Percentiles rank a stretch among this genome's conserved stretches.
Conservation (phyloP, 1,284 basidiomycete species). For the Ceratobasidium sp. region DNA sequence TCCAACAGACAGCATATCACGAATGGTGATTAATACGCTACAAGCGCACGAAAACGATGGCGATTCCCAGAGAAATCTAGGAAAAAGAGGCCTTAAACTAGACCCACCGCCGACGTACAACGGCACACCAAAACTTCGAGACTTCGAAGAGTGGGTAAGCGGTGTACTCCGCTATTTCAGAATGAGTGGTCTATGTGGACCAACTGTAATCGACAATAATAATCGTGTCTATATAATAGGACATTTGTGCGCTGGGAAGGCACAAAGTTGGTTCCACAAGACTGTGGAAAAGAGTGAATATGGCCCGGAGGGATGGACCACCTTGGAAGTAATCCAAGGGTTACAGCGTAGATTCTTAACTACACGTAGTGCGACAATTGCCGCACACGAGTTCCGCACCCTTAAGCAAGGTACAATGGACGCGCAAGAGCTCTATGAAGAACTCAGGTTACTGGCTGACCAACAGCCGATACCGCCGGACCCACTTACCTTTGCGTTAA, state of each 20-base stretch:
- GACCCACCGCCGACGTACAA: background rate
- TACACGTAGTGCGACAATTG: background rate
- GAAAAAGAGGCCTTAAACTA: background rate
- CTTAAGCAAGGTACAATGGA: background rate
- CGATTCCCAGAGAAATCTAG: background rate
- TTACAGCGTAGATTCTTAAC: slow-evolving; percentile 5
- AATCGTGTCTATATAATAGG: slow-evolving; percentile 4
- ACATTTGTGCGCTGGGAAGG: background rate
- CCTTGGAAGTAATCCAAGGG: slow-evolving; percentile 2
- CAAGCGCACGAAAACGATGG: background rate
- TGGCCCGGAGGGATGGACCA: slow-evolving; percentile 2
- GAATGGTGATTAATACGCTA: background rate
- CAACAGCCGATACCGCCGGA: background rate
- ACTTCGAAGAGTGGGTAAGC: slow-evolving; percentile 17
- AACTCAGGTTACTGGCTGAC: background rate
- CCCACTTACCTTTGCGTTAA: background rate
- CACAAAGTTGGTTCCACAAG: slow-evolving; percentile 13
- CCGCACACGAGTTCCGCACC: background rate
- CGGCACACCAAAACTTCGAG: background rate
- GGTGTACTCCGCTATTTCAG: slow-evolving; percentile 4
- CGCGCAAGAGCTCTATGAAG: background rate
- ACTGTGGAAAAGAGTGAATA: slow-evolving; percentile 2
- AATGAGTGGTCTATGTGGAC: background rate
- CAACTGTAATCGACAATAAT: background rate
- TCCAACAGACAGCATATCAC: background rate